Evolutionary conservation across 2,329 filamentous ascomycete genomes (phyloP).

Genomic region (Xylaria sp.): DNA sequence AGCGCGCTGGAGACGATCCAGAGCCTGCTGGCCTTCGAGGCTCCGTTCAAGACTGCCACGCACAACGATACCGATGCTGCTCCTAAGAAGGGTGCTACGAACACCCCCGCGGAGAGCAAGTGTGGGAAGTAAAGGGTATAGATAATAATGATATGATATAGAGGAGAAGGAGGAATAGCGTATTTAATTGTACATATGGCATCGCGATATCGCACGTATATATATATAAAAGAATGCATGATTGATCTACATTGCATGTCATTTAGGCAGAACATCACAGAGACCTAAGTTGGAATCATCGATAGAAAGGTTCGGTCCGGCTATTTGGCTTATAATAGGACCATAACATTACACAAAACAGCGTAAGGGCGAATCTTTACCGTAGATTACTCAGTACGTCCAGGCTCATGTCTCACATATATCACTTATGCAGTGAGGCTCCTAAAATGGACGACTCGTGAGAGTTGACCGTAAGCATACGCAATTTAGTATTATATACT

Average conservation of each 20-base stretch:
- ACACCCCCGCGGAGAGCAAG: background rate
- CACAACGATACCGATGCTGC: background rate
- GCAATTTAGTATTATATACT: background rate
- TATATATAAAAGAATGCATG: background rate
- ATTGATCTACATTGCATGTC: background rate
- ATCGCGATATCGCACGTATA: conserved; percentile 28
- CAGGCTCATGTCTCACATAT: background rate
- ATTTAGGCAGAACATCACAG: background rate
- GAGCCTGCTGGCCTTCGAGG: conserved; percentile 37
- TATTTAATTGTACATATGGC: conserved; percentile 32
- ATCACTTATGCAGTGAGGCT: background rate
- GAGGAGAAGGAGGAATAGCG: background rate
- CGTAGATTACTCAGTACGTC: background rate
- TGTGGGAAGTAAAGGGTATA: conserved; percentile 12
- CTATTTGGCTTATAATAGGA: background rate
- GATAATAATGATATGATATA: background rate
- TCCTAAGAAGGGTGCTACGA: background rate
- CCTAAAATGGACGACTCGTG: background rate
- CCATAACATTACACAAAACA: background rate
- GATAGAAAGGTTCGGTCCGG: background rate
- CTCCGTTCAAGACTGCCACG: conserved; percentile 12
- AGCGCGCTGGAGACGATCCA: conserved; percentile 64
- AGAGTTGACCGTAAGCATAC: background rate
- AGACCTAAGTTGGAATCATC: background rate
- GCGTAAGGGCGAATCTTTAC: background rate